These are phyloP conservation scores for Fusarium austroafricanum DNA, from an alignment of 2,329 filamentous ascomycete genomes.

Conservation along the genomic window DNA sequence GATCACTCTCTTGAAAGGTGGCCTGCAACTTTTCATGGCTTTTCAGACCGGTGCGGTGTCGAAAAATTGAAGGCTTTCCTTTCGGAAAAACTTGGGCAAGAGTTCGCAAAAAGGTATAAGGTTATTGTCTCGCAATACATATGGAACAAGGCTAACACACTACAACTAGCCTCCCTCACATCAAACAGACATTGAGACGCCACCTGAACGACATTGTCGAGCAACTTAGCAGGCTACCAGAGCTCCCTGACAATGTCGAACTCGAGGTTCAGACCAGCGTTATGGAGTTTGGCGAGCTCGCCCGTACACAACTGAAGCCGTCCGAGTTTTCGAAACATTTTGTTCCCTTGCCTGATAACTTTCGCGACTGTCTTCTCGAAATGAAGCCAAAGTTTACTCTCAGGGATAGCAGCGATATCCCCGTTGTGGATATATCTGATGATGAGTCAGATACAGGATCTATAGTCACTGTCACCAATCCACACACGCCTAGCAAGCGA, in stretches of 20 bases:
- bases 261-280: slow-evolving; percentile 72
- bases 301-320: slow-evolving; percentile 60
- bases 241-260: slow-evolving; percentile 75
- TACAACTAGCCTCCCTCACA: slow-evolving; percentile 59
- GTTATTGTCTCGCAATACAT: neutral
- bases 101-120: slow-evolving; percentile 63
- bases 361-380: slow-evolving; percentile 60
- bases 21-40: slow-evolving; percentile 61
- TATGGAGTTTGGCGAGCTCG: slow-evolving; percentile 64
- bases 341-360: slow-evolving; percentile 61
- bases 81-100: slow-evolving; percentile 64
- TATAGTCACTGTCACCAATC: slow-evolving; percentile 30
- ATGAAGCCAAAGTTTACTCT: slow-evolving; percentile 62
- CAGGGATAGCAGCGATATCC: slow-evolving; percentile 52
- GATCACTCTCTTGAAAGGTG: slow-evolving; percentile 55
- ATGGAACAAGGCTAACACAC: slow-evolving; percentile 16
- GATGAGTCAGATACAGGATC: slow-evolving; percentile 54
- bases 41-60: slow-evolving; percentile 63
- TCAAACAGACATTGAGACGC: slow-evolving; percentile 63
- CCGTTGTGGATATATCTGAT: slow-evolving; percentile 53
- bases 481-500: slow-evolving; percentile 48
- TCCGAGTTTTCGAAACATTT: slow-evolving; percentile 60
- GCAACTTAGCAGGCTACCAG: slow-evolving; percentile 70
- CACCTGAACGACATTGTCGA: slow-evolving; percentile 64
- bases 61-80: slow-evolving; percentile 64